Conservation (phyloP, 805 yeast species). For the Wickerhamiella occidentalis region DNA sequence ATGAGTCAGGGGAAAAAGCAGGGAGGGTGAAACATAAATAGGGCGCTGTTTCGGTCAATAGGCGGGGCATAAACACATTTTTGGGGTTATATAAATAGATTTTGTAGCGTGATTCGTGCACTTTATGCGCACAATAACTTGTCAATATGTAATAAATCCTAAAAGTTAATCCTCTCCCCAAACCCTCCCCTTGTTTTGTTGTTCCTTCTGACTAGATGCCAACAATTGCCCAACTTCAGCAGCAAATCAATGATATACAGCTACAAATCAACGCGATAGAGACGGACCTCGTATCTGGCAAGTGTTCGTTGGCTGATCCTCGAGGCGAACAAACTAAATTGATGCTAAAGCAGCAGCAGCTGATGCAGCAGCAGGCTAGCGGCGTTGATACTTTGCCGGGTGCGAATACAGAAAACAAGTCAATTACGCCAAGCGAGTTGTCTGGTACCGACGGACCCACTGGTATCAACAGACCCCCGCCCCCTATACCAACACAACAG, state of each 20-base stretch:
- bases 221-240: neutral
- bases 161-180: neutral
- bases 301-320: neutral
- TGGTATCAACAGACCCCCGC: neutral
- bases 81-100: neutral
- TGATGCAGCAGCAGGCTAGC: neutral
- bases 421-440: too few species aligned
- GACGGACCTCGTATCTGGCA: neutral
- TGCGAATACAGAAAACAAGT: too few species aligned
- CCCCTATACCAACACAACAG: neutral
- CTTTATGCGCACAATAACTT: neutral
- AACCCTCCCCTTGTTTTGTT: too few species aligned
- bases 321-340: neutral
- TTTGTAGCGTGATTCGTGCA: neutral
- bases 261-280: neutral
- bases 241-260: conserved; percentile 1
- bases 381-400: too few species aligned
- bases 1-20: conserved; percentile 2
- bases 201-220: conserved; percentile 1
- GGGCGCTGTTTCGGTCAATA: neutral
- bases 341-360: neutral
- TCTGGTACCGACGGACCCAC: neutral
- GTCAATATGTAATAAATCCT: neutral
- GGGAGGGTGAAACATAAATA: neutral
- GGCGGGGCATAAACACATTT: neutral